Evolutionary conservation across 495 filamentous ascomycete species (phyloP).

Genomic region (Jackrogersella minutella): DNA sequence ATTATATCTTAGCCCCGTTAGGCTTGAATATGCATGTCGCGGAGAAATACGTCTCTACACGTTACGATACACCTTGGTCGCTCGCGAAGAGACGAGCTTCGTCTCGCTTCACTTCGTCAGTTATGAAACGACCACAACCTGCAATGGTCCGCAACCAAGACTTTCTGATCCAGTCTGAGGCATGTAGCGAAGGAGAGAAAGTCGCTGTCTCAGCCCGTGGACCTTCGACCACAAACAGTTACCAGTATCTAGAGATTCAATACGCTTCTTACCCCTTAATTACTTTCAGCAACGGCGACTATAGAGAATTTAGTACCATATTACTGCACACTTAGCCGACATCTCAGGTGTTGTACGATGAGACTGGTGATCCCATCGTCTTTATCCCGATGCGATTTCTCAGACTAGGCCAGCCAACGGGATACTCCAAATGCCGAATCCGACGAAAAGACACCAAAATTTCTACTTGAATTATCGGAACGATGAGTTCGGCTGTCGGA

Average conservation of each 20-base stretch:
- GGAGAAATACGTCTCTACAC: background rate
- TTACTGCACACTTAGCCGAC: background rate
- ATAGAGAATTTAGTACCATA: background rate
- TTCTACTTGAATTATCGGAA: background rate
- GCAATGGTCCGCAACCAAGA: slow-evolving; percentile 9
- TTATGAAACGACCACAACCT: background rate
- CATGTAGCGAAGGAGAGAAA: slow-evolving; percentile 5
- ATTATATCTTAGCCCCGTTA: background rate
- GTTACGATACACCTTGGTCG: background rate
- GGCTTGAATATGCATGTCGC: background rate
- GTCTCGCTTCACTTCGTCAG: slow-evolving; percentile 15
- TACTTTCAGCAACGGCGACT: background rate
- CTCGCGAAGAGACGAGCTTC: background rate
- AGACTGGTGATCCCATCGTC: background rate
- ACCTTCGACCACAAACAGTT: background rate
- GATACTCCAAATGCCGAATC: no score
- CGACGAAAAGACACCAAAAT: background rate
- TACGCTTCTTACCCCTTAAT: background rate
- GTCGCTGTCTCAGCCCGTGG: slow-evolving; percentile 5
- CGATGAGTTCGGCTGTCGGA: background rate
- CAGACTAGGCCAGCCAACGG: background rate
- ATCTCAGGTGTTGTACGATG: background rate
- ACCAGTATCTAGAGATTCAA: background rate
- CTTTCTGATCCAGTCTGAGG: slow-evolving; percentile 13
- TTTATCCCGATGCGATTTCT: background rate